phyloP scores from a whole-genome alignment of 768 basidiomycete genomes.

The Tricholoma sp. region DNA sequence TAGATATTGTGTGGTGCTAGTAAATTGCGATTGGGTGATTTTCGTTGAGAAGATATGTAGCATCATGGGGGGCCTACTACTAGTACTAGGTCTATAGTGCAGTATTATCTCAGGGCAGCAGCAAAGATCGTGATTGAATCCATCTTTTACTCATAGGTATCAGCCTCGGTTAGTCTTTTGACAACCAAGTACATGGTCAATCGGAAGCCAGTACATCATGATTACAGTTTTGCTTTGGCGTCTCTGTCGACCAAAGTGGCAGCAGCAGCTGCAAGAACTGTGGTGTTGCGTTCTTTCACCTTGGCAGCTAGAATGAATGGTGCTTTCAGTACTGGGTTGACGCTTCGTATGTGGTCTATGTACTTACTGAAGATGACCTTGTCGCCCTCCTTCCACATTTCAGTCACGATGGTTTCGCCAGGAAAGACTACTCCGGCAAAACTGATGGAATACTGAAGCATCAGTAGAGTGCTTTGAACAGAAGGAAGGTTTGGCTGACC shows the following conservation, averaged over 20 bases:
- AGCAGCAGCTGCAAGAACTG: conserved; percentile 75
- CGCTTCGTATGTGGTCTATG: neutral
- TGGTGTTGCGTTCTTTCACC: conserved; percentile 77
- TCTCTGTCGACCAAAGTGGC: conserved; percentile 57
- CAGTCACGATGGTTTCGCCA: conserved; percentile 90
- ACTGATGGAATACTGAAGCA: conserved; percentile 26
- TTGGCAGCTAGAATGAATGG: conserved; percentile 55
- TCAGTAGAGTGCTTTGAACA: neutral
- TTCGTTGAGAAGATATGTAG: too few species aligned
- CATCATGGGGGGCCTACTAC: too few species aligned
- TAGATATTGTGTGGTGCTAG: too few species aligned
- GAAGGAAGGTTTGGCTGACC: conserved; percentile 38
- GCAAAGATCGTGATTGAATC: too few species aligned
- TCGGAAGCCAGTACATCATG: too few species aligned
- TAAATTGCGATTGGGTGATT: too few species aligned
- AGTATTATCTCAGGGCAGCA: too few species aligned
- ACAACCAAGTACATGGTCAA: too few species aligned
- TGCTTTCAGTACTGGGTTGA: neutral
- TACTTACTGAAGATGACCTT: conserved; percentile 91
- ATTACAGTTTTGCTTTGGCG: conserved; percentile 59
- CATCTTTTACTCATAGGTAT: too few species aligned
- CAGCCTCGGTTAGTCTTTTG: too few species aligned
- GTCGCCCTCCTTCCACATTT: conserved; percentile 96
- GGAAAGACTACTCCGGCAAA: conserved; percentile 93
- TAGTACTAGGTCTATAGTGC: too few species aligned